Conservation (phyloP, 2,329 filamentous ascomycete genomes). For the Chaetomiaceae sp. region DNA sequence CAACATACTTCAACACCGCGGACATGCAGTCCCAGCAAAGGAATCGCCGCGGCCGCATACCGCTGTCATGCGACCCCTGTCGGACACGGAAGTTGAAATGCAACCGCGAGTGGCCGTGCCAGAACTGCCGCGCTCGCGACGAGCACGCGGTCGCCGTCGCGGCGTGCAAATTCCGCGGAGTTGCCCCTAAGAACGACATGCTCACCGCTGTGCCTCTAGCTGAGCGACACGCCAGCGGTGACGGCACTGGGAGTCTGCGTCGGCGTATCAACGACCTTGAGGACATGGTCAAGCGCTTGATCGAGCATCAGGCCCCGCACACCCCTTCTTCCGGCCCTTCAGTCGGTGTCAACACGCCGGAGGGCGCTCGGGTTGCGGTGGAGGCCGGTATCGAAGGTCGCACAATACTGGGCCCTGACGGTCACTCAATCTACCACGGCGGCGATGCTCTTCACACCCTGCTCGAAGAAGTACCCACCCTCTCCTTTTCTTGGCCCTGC, state of each 20-base stretch:
- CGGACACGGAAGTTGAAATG: constrained; percentile 19
- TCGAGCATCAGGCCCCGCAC: constrained; percentile 10
- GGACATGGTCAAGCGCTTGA: constrained; percentile 18
- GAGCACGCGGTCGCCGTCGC: constrained; percentile 8
- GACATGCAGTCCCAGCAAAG: no score
- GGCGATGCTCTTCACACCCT: constrained; percentile 24
- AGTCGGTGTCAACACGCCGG: background rate
- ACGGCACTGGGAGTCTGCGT: constrained; percentile 21
- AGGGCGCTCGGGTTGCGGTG: background rate
- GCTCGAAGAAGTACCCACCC: constrained; percentile 21
- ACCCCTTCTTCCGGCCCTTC: background rate
- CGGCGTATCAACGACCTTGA: constrained; percentile 23
- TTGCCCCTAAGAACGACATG: background rate
- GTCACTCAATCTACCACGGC: constrained; percentile 22
- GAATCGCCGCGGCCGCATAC: no score
- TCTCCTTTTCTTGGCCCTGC: background rate
- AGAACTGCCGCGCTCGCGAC: constrained; percentile 24
- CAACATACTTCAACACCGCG: no score
- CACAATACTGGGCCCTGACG: constrained; percentile 19
- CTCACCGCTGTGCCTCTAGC: background rate
- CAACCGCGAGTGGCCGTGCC: constrained; percentile 27
- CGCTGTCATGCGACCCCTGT: no score
- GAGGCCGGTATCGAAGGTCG: constrained; percentile 2
- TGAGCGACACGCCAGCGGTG: background rate
- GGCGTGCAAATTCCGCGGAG: constrained; percentile 23